Percentiles rank a stretch among this genome's conserved stretches.
phyloP scores from a whole-genome alignment of 176 grass and related monocot species.

The Triticum urartu region DNA sequence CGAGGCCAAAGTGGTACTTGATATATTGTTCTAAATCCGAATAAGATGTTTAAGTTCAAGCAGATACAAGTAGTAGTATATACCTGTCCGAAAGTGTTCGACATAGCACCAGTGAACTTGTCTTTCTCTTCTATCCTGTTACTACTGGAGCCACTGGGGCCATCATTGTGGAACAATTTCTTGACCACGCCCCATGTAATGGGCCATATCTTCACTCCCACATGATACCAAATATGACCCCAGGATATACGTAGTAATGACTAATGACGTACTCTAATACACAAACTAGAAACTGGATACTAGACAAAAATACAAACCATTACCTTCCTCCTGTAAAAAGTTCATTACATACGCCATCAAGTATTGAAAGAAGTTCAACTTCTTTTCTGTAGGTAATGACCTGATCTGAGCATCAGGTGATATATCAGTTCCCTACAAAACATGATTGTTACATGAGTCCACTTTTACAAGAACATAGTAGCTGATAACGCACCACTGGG shows the following conservation, averaged over 20 bases:
- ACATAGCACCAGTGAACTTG: too few species aligned
- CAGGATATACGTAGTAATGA: not conserved
- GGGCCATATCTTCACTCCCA: not conserved
- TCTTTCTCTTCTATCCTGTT: too few species aligned
- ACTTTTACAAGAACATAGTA: too few species aligned
- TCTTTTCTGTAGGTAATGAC: constrained; percentile 46
- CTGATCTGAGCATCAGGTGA: constrained; percentile 16
- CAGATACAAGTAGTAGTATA: too few species aligned
- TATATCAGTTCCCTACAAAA: constrained; percentile 42
- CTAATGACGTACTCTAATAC: not conserved
- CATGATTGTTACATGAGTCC: not conserved
- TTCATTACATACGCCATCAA: constrained; percentile 76
- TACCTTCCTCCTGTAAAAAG: constrained; percentile 81
- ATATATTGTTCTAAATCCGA: too few species aligned
- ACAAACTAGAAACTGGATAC: not conserved
- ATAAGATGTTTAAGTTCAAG: too few species aligned
- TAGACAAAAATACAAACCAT: constrained; percentile 19
- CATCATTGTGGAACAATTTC: not conserved
- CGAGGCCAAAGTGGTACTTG: too few species aligned
- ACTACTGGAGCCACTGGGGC: not conserved
- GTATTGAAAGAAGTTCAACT: constrained; percentile 65
- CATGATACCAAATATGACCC: not conserved
- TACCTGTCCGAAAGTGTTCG: too few species aligned
- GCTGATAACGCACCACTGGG: not conserved
- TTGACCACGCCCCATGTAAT: not conserved